Percentiles rank a stretch among this genome's conserved stretches.
Conservation (phyloP, 306 rosid genomes). For the Pterocarpus santalinus region DNA sequence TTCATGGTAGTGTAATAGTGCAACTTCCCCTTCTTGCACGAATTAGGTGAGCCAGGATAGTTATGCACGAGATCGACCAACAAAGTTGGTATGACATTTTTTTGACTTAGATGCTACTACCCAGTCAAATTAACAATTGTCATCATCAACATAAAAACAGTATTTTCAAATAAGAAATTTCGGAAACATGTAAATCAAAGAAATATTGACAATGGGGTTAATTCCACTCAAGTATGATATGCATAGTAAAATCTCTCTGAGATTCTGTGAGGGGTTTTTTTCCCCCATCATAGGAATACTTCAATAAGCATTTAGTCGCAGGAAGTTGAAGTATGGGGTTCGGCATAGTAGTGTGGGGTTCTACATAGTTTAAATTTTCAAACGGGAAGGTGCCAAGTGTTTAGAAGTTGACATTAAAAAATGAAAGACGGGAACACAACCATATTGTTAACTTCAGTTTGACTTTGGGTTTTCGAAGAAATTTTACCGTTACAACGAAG, state of each 20-base stretch:
- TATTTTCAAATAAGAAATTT: slow-evolving; percentile 12
- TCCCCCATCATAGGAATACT: neutral
- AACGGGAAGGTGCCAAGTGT: neutral
- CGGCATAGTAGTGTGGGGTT: neutral
- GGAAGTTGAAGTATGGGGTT: neutral
- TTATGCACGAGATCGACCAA: slow-evolving; percentile 1
- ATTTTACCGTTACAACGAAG: slow-evolving; percentile 38
- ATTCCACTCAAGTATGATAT: neutral
- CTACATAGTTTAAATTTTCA: neutral
- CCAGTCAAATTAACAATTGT: slow-evolving; percentile 7
- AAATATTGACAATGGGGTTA: neutral
- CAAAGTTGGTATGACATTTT: slow-evolving; percentile 2
- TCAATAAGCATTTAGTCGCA: neutral
- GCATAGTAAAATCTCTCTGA: neutral
- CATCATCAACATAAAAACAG: slow-evolving; percentile 10
- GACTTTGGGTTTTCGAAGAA: slow-evolving; percentile 18
- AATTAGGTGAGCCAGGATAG: slow-evolving; percentile 20
- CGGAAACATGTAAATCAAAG: neutral
- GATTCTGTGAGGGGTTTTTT: neutral
- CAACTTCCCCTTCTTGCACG: neutral
- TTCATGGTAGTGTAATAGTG: slow-evolving; percentile 33
- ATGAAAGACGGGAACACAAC: neutral
- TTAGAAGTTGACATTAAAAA: neutral
- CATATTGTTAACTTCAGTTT: neutral
- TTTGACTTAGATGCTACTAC: neutral